A percentile compares a stretch with the other conserved stretches of the same genome.
Conservation (phyloP, 257 asterid genomes). For the Petunia secreta region DNA sequence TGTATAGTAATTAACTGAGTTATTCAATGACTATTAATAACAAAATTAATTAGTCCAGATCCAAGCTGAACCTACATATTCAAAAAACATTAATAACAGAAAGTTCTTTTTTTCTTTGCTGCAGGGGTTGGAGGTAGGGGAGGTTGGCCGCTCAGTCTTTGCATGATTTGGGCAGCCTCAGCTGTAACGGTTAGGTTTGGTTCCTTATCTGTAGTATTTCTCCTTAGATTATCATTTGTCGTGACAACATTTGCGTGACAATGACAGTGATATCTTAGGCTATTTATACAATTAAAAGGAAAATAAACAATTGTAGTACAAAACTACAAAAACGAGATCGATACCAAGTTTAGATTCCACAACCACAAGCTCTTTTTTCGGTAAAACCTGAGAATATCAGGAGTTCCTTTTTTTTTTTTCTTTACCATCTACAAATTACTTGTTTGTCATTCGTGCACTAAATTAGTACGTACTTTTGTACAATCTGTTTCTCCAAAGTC, state of each 20-base stretch:
- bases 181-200: constrained; percentile 34
- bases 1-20: too few species aligned
- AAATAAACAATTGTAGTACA: background rate
- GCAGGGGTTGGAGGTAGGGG: constrained; percentile 17
- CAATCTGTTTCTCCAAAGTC: too few species aligned
- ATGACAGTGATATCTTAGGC: background rate
- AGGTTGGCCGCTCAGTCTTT: constrained; percentile 50
- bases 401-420: too few species aligned
- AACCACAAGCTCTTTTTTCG: background rate
- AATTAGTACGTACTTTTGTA: too few species aligned
- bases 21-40: too few species aligned
- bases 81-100: background rate
- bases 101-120: background rate
- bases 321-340: background rate
- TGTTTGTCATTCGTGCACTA: too few species aligned
- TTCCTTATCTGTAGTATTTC: background rate
- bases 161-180: constrained; percentile 45
- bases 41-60: too few species aligned
- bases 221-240: background rate
- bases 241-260: background rate
- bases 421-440: too few species aligned
- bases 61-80: too few species aligned
- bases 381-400: too few species aligned
- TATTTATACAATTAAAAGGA: background rate
- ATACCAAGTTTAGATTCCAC: background rate